A percentile compares a stretch with the other conserved stretches of the same genome.
These are phyloP conservation scores for Daldinia concentrica DNA, from an alignment of 495 filamentous ascomycete species.

Conservation along the genomic window DNA sequence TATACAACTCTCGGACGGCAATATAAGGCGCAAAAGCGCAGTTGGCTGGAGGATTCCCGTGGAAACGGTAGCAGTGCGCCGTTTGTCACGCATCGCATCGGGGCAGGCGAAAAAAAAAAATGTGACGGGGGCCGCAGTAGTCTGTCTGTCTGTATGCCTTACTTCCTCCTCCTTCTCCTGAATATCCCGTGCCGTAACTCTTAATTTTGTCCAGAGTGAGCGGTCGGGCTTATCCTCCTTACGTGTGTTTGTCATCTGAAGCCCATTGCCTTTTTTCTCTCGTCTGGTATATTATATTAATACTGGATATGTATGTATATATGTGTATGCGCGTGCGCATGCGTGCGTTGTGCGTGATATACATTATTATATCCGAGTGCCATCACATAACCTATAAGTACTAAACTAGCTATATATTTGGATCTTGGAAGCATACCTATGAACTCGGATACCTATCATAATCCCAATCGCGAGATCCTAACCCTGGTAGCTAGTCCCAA, in stretches of 20 bases:
- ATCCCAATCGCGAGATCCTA: conserved; percentile 16
- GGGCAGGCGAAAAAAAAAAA: conserved; percentile 4
- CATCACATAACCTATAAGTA: not conserved
- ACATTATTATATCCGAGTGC: not conserved
- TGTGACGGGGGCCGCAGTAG: conserved; percentile 43
- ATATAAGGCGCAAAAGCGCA: conserved; percentile 16
- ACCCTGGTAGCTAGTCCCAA: conserved; percentile 28
- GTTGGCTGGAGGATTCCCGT: conserved; percentile 12
- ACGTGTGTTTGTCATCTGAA: conserved; percentile 16
- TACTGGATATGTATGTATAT: not conserved
- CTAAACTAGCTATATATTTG: not conserved
- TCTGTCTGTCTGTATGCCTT: conserved; percentile 7
- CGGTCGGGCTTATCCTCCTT: conserved; percentile 6
- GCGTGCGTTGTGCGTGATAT: not conserved
- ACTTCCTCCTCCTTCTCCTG: conserved; percentile 1
- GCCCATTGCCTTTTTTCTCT: not conserved
- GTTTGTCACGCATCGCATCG: conserved; percentile 36
- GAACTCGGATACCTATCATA: conserved; percentile 12
- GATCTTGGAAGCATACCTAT: not conserved
- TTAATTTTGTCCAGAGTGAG: not conserved
- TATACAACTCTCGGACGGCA: conserved; percentile 14
- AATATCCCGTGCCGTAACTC: conserved; percentile 23
- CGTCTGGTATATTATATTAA: not conserved
- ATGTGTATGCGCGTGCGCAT: not conserved
- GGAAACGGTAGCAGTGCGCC: conserved; percentile 41